Evolutionary conservation across 1,284 basidiomycete species (phyloP), one percentile per base, ranked within the genome.

Genomic region (Marasmius oreades): DNA sequence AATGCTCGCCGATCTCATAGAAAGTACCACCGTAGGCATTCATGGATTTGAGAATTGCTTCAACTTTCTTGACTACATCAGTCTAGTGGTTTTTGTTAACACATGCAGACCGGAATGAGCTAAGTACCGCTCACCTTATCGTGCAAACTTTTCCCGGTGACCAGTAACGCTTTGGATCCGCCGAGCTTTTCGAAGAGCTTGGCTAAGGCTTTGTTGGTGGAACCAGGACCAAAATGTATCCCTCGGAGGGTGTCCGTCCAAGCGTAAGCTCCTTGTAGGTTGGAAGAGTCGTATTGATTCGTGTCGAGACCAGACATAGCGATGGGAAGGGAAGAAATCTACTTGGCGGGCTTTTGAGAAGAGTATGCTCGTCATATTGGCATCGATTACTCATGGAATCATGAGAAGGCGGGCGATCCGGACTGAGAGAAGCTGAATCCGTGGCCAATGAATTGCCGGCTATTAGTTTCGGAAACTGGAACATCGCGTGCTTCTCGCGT

Each of bases 1-100:
- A 75, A 64, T 92, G 89, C 68, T 93, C 78, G 10, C 88, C 87
- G 59, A 93, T 91, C 61, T 87, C 85, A 59, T 76, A 81, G 71
- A 90, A 91, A 5, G 86, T 90, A 22, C 76, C 79, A 52, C 81
- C 85, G 65, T 81, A 85, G 14, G 81, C 82, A 57, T 77, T 69
- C 57, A 73, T 72, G 48, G 80, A 77, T 57, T 76, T 79, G 53
- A 90, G 71, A 51, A 89, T 74, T 18, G 62, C 69, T 67, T 88
- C 82, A 5, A 90, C 75, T 53, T 70, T 76, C 62, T 74, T 73
- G 12, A 90, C 78, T 11, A 88, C 76, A 61, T 85, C 79, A 0
- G 86, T 88, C 87, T 89, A 28, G 8, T 24, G 2, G 28, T 12
- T n/a, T 6, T 23, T 39, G 11, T n/a, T n/a, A 39, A n/a, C 16